Percentiles rank a stretch among this genome's conserved stretches.
These are phyloP conservation scores for Ganoderma sinense DNA, from an alignment of 1,284 basidiomycete species.

Conservation along the genomic window DNA sequence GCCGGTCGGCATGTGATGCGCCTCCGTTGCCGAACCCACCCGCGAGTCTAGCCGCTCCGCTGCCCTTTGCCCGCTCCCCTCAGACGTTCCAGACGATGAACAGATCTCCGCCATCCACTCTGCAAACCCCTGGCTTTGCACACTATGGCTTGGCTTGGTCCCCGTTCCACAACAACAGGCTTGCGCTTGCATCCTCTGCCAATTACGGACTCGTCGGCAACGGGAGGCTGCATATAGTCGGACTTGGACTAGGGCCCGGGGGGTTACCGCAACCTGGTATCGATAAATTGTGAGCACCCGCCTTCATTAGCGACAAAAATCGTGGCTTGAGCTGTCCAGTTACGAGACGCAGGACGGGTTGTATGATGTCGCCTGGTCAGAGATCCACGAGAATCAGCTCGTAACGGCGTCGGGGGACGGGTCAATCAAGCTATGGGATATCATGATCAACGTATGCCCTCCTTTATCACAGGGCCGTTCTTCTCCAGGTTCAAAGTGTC, in stretches of 20 bases:
- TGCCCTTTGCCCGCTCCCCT: background rate
- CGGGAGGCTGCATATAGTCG: slow-evolving; percentile 82
- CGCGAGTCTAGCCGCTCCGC: no score
- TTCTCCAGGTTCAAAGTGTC: slow-evolving; percentile 33
- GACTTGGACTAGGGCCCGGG: slow-evolving; percentile 56
- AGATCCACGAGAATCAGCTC: slow-evolving; percentile 94
- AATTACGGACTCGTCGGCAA: slow-evolving; percentile 98
- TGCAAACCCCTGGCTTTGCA: slow-evolving; percentile 85
- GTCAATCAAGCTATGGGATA: slow-evolving; percentile 91
- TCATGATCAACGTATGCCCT: slow-evolving; percentile 79
- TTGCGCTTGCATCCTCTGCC: slow-evolving; percentile 90
- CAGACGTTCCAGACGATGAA: slow-evolving; percentile 48
- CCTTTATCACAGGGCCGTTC: slow-evolving; percentile 23
- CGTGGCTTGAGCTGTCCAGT: slow-evolving; percentile 50
- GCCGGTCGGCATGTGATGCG: slow-evolving; percentile 42
- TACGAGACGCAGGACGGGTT: slow-evolving; percentile 96
- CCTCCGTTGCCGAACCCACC: background rate
- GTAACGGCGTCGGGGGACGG: slow-evolving; percentile 92
- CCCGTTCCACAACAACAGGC: slow-evolving; percentile 84
- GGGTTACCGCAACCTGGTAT: slow-evolving; percentile 54
- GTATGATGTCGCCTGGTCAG: slow-evolving; percentile 93
- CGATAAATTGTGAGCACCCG: slow-evolving; percentile 67
- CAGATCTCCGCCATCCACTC: slow-evolving; percentile 51
- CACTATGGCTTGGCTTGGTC: slow-evolving; percentile 93
- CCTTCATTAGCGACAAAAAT: slow-evolving; percentile 21